Percentiles rank a stretch among this genome's conserved stretches.
phyloP scores from a whole-genome alignment of 1,284 basidiomycete genomes.

The Polyporus tsugae region DNA sequence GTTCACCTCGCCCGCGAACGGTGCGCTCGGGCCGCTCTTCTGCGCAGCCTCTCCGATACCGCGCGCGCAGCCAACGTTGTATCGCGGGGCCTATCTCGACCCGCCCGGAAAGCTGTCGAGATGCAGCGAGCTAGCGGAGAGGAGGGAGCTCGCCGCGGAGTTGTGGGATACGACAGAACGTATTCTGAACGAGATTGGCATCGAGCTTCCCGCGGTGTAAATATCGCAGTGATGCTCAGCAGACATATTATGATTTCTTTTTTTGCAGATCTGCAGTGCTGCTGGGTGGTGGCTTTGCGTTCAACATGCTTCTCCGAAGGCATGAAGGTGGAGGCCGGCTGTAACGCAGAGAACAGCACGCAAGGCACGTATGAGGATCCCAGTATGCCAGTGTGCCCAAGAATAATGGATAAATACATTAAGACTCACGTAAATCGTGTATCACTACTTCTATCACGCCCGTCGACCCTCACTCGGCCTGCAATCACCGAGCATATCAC shows the following conservation, averaged over 20 bases:
- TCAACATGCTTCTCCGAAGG: too few relatives aligned
- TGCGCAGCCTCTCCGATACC: background rate
- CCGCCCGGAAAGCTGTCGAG: background rate
- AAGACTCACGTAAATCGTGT: background rate
- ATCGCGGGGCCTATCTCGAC: background rate
- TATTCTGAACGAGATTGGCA: background rate
- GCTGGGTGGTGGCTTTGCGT: too few relatives aligned
- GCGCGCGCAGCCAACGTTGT: background rate
- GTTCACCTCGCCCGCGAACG: slow-evolving; percentile 48
- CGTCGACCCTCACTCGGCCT: too few relatives aligned
- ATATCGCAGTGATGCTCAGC: too few relatives aligned
- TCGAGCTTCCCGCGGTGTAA: background rate
- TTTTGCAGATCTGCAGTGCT: too few relatives aligned
- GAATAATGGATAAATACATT: background rate
- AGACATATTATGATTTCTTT: too few relatives aligned
- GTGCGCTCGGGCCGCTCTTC: slow-evolving; percentile 50
- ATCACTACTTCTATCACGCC: background rate
- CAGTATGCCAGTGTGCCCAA: background rate
- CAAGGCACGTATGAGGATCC: background rate
- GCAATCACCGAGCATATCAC: slow-evolving; percentile 14
- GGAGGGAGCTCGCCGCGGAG: background rate
- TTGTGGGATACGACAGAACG: background rate
- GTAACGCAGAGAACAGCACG: too few relatives aligned
- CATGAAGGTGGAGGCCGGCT: too few relatives aligned
- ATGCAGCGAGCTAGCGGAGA: background rate